Conservation (phyloP, 176 grass and related monocot genomes). For the Triticum monococcum region DNA sequence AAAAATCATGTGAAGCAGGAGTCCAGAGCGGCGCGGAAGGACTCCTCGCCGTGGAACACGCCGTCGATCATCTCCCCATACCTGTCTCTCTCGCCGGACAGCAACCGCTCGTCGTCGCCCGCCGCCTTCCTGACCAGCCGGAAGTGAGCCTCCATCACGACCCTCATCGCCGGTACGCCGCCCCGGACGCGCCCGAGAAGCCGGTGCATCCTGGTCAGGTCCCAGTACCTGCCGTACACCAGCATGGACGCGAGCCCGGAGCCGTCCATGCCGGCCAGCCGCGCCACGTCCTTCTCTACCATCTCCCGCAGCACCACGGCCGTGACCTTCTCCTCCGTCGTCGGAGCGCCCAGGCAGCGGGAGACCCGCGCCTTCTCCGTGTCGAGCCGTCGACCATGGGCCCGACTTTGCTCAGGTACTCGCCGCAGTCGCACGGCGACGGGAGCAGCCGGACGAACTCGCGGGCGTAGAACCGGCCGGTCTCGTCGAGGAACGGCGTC, state of each 20-base stretch:
- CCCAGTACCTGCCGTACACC: not conserved
- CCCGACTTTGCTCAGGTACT: not conserved
- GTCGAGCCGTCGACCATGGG: not conserved
- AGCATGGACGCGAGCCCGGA: conserved; percentile 5
- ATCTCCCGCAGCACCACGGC: not conserved
- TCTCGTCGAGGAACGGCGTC: not conserved
- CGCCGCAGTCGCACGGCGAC: not conserved
- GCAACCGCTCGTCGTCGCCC: not conserved
- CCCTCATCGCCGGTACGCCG: not conserved
- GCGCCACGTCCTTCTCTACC: not conserved
- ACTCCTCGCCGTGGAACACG: not conserved
- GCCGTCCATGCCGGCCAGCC: not conserved
- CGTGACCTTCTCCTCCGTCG: not conserved
- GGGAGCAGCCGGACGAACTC: not conserved
- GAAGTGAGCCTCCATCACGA: not conserved
- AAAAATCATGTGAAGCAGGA: not conserved
- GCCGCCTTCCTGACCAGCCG: not conserved
- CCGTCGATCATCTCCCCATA: not conserved
- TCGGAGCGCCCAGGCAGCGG: not conserved
- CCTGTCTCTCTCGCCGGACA: not conserved
- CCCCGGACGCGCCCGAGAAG: not conserved
- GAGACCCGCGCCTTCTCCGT: not conserved
- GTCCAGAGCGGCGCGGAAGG: not conserved
- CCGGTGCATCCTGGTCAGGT: not conserved
- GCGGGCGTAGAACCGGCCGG: not conserved